A percentile compares a stretch with the other conserved stretches of the same genome.
These are phyloP conservation scores for Persicaria tinctoria DNA, from an alignment of 148 eudicot genomes.

Conservation along the genomic window DNA sequence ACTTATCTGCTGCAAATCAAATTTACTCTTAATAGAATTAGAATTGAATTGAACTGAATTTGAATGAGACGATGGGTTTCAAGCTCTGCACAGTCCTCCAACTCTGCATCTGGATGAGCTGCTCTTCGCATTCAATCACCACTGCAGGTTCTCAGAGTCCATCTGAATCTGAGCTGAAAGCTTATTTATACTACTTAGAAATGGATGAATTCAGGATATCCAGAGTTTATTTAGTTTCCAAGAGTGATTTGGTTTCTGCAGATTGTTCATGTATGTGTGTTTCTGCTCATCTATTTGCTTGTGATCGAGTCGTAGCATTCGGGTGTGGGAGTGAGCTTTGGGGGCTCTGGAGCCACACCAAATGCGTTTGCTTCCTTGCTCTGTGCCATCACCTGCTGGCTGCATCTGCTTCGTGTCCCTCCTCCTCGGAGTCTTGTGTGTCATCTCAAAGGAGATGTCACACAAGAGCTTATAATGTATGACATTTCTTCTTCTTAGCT, in stretches of 20 bases:
- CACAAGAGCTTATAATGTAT: conserved; percentile 10
- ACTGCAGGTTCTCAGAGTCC: no score
- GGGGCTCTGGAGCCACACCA: not conserved
- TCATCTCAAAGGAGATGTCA: conserved; percentile 5
- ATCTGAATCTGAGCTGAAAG: not conserved
- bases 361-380: not conserved
- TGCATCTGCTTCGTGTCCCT: not conserved
- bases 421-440: conserved; percentile 11
- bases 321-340: conserved; percentile 1
- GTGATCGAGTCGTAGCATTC: not conserved
- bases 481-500: conserved; percentile 4
- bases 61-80: not conserved
- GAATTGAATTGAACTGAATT: no score
- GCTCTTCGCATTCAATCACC: not conserved
- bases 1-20: conserved; percentile 4
- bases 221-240: not conserved
- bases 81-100: not conserved
- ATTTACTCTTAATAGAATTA: not conserved
- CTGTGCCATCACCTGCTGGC: not conserved
- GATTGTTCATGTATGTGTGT: not conserved
- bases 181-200: not conserved
- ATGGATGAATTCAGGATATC: not conserved
- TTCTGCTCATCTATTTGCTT: not conserved
- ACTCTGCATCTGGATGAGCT: not conserved
- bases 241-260: not conserved